Evolutionary conservation across 2,329 filamentous ascomycete species (phyloP), one percentile per base, ranked within the genome.

Genomic region (Huntiella moniliformis): DNA sequence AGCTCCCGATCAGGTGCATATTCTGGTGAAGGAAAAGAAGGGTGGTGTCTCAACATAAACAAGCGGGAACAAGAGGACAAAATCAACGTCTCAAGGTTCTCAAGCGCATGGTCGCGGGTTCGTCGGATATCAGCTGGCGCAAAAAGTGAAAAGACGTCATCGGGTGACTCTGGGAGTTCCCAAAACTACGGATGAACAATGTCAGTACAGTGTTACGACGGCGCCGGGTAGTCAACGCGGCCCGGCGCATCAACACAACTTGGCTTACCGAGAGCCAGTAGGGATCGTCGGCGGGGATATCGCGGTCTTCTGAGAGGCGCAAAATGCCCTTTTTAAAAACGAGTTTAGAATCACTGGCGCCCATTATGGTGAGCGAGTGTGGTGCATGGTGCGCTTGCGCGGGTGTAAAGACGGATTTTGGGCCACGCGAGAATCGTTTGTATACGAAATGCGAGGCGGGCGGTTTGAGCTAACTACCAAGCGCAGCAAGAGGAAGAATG

Each of bases 281-380:
- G 13, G 77, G 70, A 65, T 95, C 85, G 63, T 91, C 81, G 47
- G 85, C 77, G 50, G 85, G 72, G 58, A 96, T 95, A 60, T 82
- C 72, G 53, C 79, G 77, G 61, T 93, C 82, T 61, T 94, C 86
- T n/a, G 86, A 91, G 50, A 98, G 76, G 59, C 82, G 78, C 68
- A 96, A 95, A 67, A 96, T 93, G 64, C 87, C 88, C 65, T 93
- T 84, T 66, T 95, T 96, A 73, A 98, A 96, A 59, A 88, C 85
- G 59, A 96, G 78, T 73, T 96, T 96, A 57, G 88, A 96, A 67
- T 96, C 88, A 65, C 88, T 95, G 60, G 88, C 88, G 63, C 91
- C 91, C 91, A 98, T 98, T 37, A 17, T 44, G 33, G 40, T 42
- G 13, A 32, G 13, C 5, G 44, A 22, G 31, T 32, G 32, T 31